Percentiles rank a stretch among this genome's conserved stretches.
Conservation (phyloP, 306 rosid genomes). For the Heteromeles arbutifolia region DNA sequence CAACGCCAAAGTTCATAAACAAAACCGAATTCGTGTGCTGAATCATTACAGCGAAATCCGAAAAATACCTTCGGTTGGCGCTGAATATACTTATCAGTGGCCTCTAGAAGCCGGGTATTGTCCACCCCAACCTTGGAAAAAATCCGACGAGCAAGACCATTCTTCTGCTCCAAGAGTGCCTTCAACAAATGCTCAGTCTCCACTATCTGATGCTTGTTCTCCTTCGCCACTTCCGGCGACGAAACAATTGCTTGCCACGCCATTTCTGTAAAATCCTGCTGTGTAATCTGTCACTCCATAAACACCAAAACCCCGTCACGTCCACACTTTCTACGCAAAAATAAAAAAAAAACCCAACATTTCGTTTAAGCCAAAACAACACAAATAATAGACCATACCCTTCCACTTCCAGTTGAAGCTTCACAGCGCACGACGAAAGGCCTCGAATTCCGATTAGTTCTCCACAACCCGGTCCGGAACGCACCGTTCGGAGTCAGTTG, state of each 20-base stretch:
- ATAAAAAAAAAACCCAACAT: accelerated
- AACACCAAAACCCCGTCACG: constrained; percentile 17
- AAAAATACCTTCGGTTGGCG: constrained; percentile 87
- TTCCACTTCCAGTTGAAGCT: constrained; percentile 76
- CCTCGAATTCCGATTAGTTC: constrained; percentile 24
- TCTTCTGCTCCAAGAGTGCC: constrained; percentile 91
- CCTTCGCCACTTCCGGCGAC: constrained; percentile 88
- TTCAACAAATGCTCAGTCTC: constrained; percentile 98
- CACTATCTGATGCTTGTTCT: constrained; percentile 96
- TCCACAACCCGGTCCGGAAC: constrained; percentile 33
- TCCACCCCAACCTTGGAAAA: constrained; percentile 86
- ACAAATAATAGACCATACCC: constrained; percentile 33
- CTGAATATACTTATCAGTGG: constrained; percentile 83
- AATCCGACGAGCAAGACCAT: constrained; percentile 93
- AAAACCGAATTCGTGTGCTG: not conserved
- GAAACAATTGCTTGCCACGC: constrained; percentile 95
- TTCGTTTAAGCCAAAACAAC: not conserved
- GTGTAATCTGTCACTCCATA: constrained; percentile 61
- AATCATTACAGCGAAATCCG: not conserved
- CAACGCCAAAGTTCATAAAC: not conserved
- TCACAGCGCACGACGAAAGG: constrained; percentile 49
- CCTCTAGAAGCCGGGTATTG: constrained; percentile 74
- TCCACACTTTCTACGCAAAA: not conserved
- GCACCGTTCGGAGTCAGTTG: constrained; percentile 23
- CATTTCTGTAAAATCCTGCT: constrained; percentile 96